Evolutionary conservation across 257 asterid species (phyloP), one percentile per base, ranked within the genome.

Genomic region (Ilex asprella): DNA sequence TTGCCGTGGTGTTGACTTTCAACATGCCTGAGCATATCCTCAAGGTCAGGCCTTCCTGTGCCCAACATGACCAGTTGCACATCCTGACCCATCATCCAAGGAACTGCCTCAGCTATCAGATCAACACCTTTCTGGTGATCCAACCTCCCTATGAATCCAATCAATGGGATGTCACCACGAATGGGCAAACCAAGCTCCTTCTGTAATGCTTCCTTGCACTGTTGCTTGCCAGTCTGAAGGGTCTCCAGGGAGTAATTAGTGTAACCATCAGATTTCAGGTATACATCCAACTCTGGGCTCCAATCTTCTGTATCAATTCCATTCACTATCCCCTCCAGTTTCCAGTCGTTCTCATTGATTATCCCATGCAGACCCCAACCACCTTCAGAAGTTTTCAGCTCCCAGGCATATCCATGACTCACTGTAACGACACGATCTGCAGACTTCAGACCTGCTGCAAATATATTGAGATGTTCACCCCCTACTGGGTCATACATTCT

Each of bases 291-390:
- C 72, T 82, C 84, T 1, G 99, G 99, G 75, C 82, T 82, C 99
- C 97, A 93, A 6, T 89, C 97, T 29, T 85, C 53, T 1, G 90
- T 81, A 69, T 93, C 99, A n/a, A 93, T 93, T 41, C 97, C 97
- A 30, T 93, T 93, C 62, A 89, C 97, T 15, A 89, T 89, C 7
- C 99, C 99, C 15, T 77, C 65, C 3, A 93, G 68, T 75, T 93
- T 93, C 99, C 97, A 93, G 55, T 84, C 86, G 30, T 78, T 80
- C 65, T 84, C 82, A 12, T 79, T 87, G 49, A 93, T 89, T 77
- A 93, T 82, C 15, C 69, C 81, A 10, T 93, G 89, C 49, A 93
- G 78, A 56, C 99, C 99, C 99, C 99, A 89, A 44, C 99, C 99
- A 31, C 97, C 97, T 76, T 89, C 94, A 2, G 77, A 39, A 52